These are phyloP conservation scores for Grifola frondosa DNA, from an alignment of 1,284 basidiomycete species.

Conservation along the genomic window DNA sequence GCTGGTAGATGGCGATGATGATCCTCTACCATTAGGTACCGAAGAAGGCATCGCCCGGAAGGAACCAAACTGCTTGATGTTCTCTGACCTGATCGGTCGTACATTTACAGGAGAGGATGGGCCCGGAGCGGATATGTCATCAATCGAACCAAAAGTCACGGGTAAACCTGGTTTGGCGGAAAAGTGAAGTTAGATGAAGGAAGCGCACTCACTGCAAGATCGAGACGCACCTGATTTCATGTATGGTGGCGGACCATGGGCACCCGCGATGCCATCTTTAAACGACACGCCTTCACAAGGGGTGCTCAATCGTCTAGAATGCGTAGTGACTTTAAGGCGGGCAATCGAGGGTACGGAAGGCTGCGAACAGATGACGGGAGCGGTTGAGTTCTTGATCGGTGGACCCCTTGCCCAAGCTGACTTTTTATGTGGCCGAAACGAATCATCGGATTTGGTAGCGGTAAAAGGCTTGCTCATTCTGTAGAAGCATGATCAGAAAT, in stretches of 20 bases:
- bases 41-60: conserved; percentile 61
- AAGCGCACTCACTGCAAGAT: conserved; percentile 1
- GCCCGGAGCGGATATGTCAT: conserved; percentile 64
- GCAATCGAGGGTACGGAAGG: conserved; percentile 61
- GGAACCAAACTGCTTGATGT: conserved; percentile 78
- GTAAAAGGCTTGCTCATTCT: conserved; percentile 88
- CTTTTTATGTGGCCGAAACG: conserved; percentile 65
- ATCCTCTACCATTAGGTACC: conserved; percentile 22
- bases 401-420: conserved; percentile 85
- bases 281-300: conserved; percentile 67
- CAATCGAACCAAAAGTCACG: conserved; percentile 85
- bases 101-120: conserved; percentile 67
- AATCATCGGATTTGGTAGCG: conserved; percentile 67
- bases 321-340: conserved; percentile 52
- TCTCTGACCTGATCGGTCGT: conserved; percentile 65
- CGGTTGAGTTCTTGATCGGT: conserved; percentile 55
- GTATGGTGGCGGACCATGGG: conserved; percentile 35
- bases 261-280: conserved; percentile 69
- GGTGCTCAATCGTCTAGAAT: conserved; percentile 70
- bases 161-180: conserved; percentile 54
- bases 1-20: conserved; percentile 32
- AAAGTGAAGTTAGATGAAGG: conserved; percentile 17
- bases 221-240: conserved; percentile 59
- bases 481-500: conserved; percentile 7
- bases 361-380: conserved; percentile 69